Evolutionary conservation across 2,329 filamentous ascomycete genomes (phyloP).

Genomic region (Sporothrix luriei): DNA sequence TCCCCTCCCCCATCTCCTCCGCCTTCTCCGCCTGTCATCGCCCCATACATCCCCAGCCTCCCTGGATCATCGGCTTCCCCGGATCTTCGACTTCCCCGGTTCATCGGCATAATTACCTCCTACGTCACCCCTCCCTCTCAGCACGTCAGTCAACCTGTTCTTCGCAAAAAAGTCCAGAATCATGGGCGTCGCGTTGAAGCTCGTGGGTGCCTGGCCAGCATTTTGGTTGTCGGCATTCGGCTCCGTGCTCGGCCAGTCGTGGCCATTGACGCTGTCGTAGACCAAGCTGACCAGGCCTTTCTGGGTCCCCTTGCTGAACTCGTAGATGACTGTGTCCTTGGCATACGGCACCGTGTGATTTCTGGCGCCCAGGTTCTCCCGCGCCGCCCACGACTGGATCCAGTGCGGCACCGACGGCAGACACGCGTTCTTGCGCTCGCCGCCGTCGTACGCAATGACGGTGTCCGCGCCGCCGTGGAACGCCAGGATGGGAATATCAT

Average conservation of each 20-base stretch:
- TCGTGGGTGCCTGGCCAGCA: not conserved
- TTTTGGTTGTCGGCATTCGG: constrained; percentile 18
- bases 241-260: constrained; percentile 24
- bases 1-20: not conserved
- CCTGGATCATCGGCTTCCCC: not conserved
- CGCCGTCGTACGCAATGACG: not conserved
- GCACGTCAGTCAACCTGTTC: not conserved
- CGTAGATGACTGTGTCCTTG: constrained; percentile 9
- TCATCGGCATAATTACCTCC: not conserved
- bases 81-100: not conserved
- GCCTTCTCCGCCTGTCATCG: not conserved
- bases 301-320: not conserved
- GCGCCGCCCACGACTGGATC: constrained; percentile 17
- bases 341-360: constrained; percentile 3
- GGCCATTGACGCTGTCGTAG: constrained; percentile 21
- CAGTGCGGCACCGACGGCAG: constrained; percentile 22
- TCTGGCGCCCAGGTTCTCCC: not conserved
- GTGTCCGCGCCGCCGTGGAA: constrained; percentile 20
- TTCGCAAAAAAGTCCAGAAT: constrained; percentile 19
- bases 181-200: constrained; percentile 24
- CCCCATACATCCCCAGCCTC: not conserved
- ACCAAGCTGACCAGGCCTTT: constrained; percentile 13
- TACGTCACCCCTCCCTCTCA: not conserved
- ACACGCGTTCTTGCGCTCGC: constrained; percentile 20
- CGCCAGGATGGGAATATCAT: constrained; percentile 7